Percentiles rank a stretch among this genome's conserved stretches.
Conservation (phyloP, 164 flowering plant genomes). For the Cinnamomum micranthum region DNA sequence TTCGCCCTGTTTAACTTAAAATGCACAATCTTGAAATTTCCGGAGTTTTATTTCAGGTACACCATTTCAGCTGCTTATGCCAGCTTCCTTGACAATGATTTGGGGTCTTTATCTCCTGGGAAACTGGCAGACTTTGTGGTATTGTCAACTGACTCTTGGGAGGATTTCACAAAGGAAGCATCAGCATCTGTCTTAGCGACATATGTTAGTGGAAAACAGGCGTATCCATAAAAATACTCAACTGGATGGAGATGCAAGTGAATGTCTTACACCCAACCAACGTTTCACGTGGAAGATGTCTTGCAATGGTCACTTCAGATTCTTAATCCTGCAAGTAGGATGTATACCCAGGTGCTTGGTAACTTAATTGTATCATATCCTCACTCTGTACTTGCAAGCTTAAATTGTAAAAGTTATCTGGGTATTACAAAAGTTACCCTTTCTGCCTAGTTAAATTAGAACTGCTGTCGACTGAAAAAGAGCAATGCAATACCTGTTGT, state of each 20-base stretch:
- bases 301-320: background rate
- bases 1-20: too few species aligned
- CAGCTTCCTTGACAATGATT: slow-evolving; percentile 65
- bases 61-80: slow-evolving; percentile 86
- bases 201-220: slow-evolving; percentile 62
- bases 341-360: background rate
- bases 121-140: slow-evolving; percentile 91
- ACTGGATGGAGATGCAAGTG: background rate
- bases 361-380: background rate
- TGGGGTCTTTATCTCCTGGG: slow-evolving; percentile 85
- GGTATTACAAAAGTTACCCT: background rate
- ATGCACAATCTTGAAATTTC: background rate
- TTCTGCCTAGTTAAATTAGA: background rate
- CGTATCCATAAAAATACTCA: slow-evolving; percentile 37
- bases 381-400: background rate
- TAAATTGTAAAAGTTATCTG: background rate
- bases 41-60: slow-evolving; percentile 41
- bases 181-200: slow-evolving; percentile 69
- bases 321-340: background rate
- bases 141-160: slow-evolving; percentile 62
- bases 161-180: slow-evolving; percentile 43
- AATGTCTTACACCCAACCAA: too few species aligned
- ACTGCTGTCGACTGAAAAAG: background rate
- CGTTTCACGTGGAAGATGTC: background rate
- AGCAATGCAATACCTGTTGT: background rate